phyloP scores from a whole-genome alignment of 371 early-diverging fungal genomes.

The Pancytospora philotis region DNA sequence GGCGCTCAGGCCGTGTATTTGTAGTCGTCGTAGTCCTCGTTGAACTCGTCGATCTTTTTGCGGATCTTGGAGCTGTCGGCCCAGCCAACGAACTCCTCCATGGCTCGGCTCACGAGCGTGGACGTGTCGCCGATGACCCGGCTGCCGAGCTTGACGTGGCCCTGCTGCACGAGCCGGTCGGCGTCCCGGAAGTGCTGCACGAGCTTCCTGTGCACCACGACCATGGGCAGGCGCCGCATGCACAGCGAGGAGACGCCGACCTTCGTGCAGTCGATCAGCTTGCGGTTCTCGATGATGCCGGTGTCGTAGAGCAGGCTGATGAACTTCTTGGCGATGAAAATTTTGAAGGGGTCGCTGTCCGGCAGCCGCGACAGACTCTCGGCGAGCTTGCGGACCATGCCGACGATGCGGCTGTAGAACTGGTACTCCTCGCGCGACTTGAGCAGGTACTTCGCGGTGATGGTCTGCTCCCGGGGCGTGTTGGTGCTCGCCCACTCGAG shows the following conservation, averaged over 20 bases:
- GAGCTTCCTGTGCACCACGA: slow-evolving; percentile 86
- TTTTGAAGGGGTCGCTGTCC: slow-evolving; percentile 73
- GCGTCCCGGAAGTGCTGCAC: slow-evolving; percentile 84
- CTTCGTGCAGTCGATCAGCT: slow-evolving; percentile 74
- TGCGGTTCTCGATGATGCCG: slow-evolving; percentile 74
- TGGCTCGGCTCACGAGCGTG: slow-evolving; percentile 62
- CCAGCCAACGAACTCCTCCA: slow-evolving; percentile 98
- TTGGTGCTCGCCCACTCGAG: slow-evolving; percentile 84
- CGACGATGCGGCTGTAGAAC: slow-evolving; percentile 78
- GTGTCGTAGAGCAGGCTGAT: slow-evolving; percentile 76
- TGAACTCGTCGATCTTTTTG: slow-evolving; percentile 77
- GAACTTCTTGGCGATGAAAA: slow-evolving; percentile 67
- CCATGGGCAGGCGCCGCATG: slow-evolving; percentile 75
- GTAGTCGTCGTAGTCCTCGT: slow-evolving; percentile 50
- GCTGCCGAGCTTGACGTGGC: slow-evolving; percentile 73
- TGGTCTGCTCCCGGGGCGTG: slow-evolving; percentile 72
- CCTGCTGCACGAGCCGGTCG: slow-evolving; percentile 82
- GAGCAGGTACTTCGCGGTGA: slow-evolving; percentile 78
- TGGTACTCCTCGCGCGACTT: slow-evolving; percentile 84
- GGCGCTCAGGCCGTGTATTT: no score
- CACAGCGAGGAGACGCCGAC: slow-evolving; percentile 74
- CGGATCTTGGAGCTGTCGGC: slow-evolving; percentile 89
- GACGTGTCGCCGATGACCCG: slow-evolving; percentile 39
- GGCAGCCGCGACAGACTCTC: slow-evolving; percentile 75
- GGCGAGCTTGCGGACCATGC: slow-evolving; percentile 72